Evolutionary conservation across 108 stramenopile species (phyloP).

Genomic region (Aureococcus anophagefferens): DNA sequence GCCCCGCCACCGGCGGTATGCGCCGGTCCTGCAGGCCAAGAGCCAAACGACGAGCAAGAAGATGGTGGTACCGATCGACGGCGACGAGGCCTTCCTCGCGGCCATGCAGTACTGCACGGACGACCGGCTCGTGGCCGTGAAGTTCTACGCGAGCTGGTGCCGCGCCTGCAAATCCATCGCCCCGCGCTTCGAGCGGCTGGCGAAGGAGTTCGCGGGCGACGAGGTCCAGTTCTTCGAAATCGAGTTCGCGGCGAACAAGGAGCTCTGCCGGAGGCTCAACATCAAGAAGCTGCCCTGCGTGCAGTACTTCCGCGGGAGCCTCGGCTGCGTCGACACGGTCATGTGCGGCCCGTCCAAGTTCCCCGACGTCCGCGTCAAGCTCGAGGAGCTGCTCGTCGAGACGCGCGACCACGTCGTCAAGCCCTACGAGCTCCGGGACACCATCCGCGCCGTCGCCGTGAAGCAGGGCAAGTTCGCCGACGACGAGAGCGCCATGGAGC

Average conservation of each 20-base stretch:
- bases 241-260: neutral
- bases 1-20: too few relatives aligned
- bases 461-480: neutral
- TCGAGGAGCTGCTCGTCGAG: too few relatives aligned
- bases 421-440: conserved; percentile 45
- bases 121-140: neutral
- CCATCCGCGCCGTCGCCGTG: neutral
- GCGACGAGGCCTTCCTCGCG: too few relatives aligned
- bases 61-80: too few relatives aligned
- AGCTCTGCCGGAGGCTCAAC: neutral
- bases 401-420: too few relatives aligned
- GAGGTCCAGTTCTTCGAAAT: neutral
- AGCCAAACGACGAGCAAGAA: too few relatives aligned
- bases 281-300: neutral
- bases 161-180: neutral
- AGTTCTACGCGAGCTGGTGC: neutral
- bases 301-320: neutral
- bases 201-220: neutral
- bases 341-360: neutral
- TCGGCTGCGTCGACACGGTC: neutral
- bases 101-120: too few relatives aligned
- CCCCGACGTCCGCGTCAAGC: too few relatives aligned
- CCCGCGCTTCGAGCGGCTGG: neutral
- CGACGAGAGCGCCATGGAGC: neutral
- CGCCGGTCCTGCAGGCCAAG: too few relatives aligned